Evolutionary conservation across 768 basidiomycete genomes (phyloP).

Genomic region (Suillus bovinus): DNA sequence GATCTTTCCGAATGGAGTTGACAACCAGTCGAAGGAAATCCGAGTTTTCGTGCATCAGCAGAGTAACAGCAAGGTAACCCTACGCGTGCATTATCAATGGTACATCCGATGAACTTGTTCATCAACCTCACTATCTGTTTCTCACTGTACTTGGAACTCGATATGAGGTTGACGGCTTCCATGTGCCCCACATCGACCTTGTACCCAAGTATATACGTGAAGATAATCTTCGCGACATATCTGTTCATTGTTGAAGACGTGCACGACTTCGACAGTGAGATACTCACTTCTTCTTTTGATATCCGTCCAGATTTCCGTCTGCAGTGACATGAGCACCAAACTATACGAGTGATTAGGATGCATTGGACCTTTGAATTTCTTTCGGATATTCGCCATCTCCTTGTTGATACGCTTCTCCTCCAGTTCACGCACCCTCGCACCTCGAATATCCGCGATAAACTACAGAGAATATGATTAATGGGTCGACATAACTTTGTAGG

Average conservation of each 20-base stretch:
- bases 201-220: conserved; percentile 98
- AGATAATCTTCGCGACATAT: conserved; percentile 98
- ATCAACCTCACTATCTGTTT: conserved; percentile 89
- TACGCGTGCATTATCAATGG: conserved; percentile 29
- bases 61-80: conserved; percentile 97
- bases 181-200: conserved; percentile 99
- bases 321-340: conserved; percentile 12
- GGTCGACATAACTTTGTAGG: background rate
- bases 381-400: conserved; percentile 99
- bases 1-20: conserved; percentile 96
- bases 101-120: background rate
- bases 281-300: conserved; percentile 88
- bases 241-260: conserved; percentile 37
- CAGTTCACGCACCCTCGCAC: conserved; percentile 92
- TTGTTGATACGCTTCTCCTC: conserved; percentile 99
- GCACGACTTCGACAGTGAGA: conserved; percentile 12
- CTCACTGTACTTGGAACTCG: conserved; percentile 93
- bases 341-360: conserved; percentile 11
- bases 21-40: conserved; percentile 95
- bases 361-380: conserved; percentile 90
- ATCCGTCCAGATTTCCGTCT: conserved; percentile 88
- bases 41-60: conserved; percentile 98
- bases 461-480: conserved; percentile 30
- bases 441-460: conserved; percentile 99
- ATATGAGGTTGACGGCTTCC: conserved; percentile 98